Conservation (phyloP, 2,329 filamentous ascomycete species). For the Fusarium albosuccineum region DNA sequence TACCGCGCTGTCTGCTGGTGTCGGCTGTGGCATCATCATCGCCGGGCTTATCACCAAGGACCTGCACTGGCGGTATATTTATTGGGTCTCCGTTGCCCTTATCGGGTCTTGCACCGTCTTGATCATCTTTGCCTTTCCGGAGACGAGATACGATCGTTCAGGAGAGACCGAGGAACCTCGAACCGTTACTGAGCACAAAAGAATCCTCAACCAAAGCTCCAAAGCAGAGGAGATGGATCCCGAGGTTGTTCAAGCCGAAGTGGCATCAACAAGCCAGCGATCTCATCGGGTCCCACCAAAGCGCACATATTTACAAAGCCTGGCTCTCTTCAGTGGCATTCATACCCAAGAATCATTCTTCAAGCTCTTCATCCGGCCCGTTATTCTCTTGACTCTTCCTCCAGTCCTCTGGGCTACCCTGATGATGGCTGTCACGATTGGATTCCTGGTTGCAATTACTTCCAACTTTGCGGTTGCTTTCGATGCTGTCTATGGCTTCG, state of each 20-base stretch:
- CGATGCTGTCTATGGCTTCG: constrained; percentile 56
- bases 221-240: constrained; percentile 46
- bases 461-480: constrained; percentile 61
- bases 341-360: constrained; percentile 34
- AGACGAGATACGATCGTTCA: constrained; percentile 60
- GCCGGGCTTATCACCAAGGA: constrained; percentile 61
- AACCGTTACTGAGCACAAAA: background rate
- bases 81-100: constrained; percentile 61
- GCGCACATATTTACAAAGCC: constrained; percentile 18
- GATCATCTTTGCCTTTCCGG: constrained; percentile 65
- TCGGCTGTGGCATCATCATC: constrained; percentile 55
- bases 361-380: constrained; percentile 60
- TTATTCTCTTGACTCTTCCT: constrained; percentile 61
- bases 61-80: constrained; percentile 62
- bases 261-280: background rate
- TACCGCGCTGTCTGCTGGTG: constrained; percentile 54
- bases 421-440: constrained; percentile 65
- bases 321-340: constrained; percentile 27
- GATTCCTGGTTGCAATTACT: constrained; percentile 65
- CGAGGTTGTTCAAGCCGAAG: constrained; percentile 54
- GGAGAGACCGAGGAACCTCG: background rate
- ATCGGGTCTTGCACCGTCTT: constrained; percentile 60
- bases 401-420: constrained; percentile 65
- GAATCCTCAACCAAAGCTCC: background rate
- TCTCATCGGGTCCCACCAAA: constrained; percentile 10